A percentile compares a stretch with the other conserved stretches of the same genome.
Evolutionary conservation across 306 rosid genomes (phyloP).

Genomic region (Boehmeria nivea): DNA sequence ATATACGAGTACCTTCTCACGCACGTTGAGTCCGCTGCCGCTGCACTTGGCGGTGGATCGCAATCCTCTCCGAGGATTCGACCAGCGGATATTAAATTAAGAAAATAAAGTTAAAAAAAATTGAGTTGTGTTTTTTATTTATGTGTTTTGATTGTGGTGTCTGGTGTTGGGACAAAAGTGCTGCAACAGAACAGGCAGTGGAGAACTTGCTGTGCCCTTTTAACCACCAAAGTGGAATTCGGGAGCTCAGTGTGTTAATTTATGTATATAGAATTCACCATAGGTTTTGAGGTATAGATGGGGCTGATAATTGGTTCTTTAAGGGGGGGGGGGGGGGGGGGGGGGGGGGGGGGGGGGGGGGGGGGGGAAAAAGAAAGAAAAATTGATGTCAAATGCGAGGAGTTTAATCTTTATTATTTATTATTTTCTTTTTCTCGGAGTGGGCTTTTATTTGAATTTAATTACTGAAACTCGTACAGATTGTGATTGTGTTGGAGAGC

Average conservation of each 20-base stretch:
- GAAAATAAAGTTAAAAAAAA: slow-evolving; percentile 38
- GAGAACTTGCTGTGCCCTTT: slow-evolving; percentile 24
- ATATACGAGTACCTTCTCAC: slow-evolving; percentile 90
- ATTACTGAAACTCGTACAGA: slow-evolving; percentile 7
- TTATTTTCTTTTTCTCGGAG: background rate
- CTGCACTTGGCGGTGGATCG: slow-evolving; percentile 70
- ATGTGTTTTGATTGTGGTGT: slow-evolving; percentile 10
- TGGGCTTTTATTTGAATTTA: slow-evolving; percentile 5
- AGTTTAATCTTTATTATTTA: background rate
- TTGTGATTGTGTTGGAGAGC: slow-evolving; percentile 5
- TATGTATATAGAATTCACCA: slow-evolving; percentile 49
- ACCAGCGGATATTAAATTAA: slow-evolving; percentile 43
- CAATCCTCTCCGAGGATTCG: slow-evolving; percentile 39
- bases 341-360: no score
- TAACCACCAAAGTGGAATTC: slow-evolving; percentile 35
- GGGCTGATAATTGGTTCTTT: slow-evolving; percentile 11
- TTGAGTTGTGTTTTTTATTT: slow-evolving; percentile 22
- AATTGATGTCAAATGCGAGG: background rate
- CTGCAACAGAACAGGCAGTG: slow-evolving; percentile 16
- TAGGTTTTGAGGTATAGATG: slow-evolving; percentile 48
- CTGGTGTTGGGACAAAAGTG: slow-evolving; percentile 10
- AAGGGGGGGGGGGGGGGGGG: no score
- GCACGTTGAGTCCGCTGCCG: slow-evolving; percentile 93
- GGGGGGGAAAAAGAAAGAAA: background rate
- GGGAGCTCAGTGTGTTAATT: slow-evolving; percentile 25